Percentiles rank a stretch among this genome's conserved stretches.
phyloP scores from a whole-genome alignment of 441 rosid species.

The Isatis lusitanica region DNA sequence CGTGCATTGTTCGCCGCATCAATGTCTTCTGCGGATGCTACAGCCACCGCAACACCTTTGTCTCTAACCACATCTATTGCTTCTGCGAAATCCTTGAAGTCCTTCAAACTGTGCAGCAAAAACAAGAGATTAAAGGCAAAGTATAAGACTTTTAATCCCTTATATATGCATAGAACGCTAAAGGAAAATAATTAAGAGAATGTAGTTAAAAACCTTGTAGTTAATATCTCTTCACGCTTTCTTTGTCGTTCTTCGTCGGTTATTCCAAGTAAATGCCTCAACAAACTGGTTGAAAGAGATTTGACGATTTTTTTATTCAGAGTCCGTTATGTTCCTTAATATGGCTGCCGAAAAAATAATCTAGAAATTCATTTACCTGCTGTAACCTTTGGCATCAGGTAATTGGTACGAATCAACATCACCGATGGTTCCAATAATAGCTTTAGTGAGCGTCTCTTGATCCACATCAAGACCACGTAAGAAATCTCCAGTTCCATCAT shows the following conservation, averaged over 20 bases:
- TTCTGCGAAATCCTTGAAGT: slow-evolving; percentile 81
- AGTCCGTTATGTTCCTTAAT: background rate
- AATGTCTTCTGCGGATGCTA: slow-evolving; percentile 78
- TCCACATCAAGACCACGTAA: slow-evolving; percentile 78
- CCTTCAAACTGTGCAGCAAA: slow-evolving; percentile 59
- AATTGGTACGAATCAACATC: slow-evolving; percentile 94
- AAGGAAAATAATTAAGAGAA: background rate
- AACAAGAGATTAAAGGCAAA: background rate
- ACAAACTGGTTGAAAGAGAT: slow-evolving; percentile 50
- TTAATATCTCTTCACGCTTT: slow-evolving; percentile 84
- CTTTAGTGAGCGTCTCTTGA: slow-evolving; percentile 75
- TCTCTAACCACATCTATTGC: slow-evolving; percentile 64
- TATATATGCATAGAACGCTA: background rate
- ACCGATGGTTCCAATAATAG: slow-evolving; percentile 94
- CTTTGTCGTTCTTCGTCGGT: slow-evolving; percentile 82
- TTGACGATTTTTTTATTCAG: slow-evolving; percentile 24
- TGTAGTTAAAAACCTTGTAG: slow-evolving; percentile 63
- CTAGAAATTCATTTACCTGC: slow-evolving; percentile 50
- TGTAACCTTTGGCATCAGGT: slow-evolving; percentile 98
- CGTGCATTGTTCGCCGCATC: slow-evolving; percentile 71
- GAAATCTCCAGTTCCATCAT: slow-evolving; percentile 83
- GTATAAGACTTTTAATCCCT: background rate
- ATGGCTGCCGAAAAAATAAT: background rate
- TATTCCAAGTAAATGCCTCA: slow-evolving; percentile 69
- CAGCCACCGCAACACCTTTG: slow-evolving; percentile 77